phyloP scores from a whole-genome alignment of 371 early-diverging fungal species.

The Quaeritorhiza haematococci region DNA sequence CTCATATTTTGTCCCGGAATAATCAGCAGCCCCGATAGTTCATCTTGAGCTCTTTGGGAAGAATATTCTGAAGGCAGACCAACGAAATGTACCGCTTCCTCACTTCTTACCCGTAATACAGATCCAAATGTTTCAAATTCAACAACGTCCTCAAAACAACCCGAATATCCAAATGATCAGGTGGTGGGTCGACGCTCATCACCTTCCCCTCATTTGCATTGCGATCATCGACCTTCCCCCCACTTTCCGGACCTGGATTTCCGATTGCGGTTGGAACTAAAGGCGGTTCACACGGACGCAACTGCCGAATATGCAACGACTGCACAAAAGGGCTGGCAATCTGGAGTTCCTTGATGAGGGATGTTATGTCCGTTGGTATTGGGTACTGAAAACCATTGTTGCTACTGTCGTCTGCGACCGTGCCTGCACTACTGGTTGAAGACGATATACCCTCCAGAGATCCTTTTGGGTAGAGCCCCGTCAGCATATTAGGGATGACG shows the following conservation, averaged over 20 bases:
- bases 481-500: no score
- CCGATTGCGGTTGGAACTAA: no score
- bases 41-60: neutral
- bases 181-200: conserved; percentile 24
- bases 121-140: conserved; percentile 23
- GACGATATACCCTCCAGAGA: no score
- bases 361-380: neutral
- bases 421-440: neutral
- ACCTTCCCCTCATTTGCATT: neutral
- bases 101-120: conserved; percentile 44
- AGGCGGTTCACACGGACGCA: conserved; percentile 23
- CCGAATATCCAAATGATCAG: conserved; percentile 35
- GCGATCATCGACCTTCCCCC: conserved; percentile 2
- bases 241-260: no score
- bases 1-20: neutral
- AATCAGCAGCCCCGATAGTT: neutral
- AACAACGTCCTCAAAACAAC: conserved; percentile 21
- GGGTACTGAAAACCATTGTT: neutral
- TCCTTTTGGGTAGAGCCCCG: no score
- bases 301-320: conserved; percentile 23
- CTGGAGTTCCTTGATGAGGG: conserved; percentile 14
- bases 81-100: no score
- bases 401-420: neutral
- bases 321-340: conserved; percentile 35
- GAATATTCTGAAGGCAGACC: no score